These are phyloP conservation scores for Lactarius pseudohatsudake DNA, from an alignment of 768 basidiomycete species.

Conservation along the genomic window DNA sequence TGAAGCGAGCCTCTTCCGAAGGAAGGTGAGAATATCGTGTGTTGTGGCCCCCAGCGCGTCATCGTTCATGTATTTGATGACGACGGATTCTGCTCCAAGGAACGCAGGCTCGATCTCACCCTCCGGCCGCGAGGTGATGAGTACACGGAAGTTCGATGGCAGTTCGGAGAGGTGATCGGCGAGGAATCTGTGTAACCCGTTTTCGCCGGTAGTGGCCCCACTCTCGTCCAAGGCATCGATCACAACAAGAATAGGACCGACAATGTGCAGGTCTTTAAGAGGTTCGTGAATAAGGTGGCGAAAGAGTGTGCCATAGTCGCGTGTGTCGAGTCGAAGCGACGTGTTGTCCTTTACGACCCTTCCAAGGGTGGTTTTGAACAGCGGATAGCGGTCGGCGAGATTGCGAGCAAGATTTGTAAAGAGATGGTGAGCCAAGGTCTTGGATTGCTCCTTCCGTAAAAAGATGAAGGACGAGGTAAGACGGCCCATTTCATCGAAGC, in stretches of 20 bases:
- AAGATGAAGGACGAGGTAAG: neutral
- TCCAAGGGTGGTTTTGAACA: neutral
- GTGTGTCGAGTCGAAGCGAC: neutral
- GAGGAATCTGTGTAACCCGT: neutral
- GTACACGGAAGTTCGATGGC: constrained; percentile 4
- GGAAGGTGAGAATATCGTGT: neutral
- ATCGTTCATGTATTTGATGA: neutral
- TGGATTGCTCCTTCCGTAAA: neutral
- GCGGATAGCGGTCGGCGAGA: neutral
- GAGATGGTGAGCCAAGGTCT: neutral
- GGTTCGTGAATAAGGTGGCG: neutral
- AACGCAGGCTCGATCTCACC: neutral
- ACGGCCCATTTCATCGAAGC: neutral
- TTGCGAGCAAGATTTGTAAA: neutral
- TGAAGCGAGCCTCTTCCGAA: neutral
- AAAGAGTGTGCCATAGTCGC: constrained; percentile 3
- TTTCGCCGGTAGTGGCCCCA: neutral
- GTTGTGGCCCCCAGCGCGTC: neutral
- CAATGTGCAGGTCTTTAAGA: neutral
- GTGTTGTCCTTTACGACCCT: neutral
- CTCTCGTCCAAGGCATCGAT: constrained; percentile 7
- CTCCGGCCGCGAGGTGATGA: constrained; percentile 4
- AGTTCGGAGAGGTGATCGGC: neutral
- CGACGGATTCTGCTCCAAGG: neutral
- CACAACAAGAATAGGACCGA: neutral